Evolutionary conservation across 2,329 filamentous ascomycete species (phyloP).

Genomic region (Sporothrix pseudoabietina): DNA sequence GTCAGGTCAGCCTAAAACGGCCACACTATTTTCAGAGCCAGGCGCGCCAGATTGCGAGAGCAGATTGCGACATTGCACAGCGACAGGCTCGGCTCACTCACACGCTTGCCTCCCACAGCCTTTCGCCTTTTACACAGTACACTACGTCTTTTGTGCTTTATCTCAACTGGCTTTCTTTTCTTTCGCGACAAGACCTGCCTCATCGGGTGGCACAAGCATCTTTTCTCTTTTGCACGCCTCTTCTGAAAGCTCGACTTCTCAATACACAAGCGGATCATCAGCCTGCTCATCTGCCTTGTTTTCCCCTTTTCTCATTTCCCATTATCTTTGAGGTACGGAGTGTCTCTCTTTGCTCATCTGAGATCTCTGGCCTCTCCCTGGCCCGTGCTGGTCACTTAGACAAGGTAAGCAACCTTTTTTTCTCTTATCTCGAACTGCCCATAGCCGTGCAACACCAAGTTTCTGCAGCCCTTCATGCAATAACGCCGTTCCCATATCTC

Average conservation of each 20-base stretch:
- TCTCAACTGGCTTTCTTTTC: background rate
- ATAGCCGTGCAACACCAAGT: slow-evolving; percentile 13
- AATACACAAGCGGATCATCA: background rate
- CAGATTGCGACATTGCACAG: slow-evolving; percentile 24
- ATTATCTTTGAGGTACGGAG: background rate
- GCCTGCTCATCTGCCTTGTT: background rate
- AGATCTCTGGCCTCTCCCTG: background rate
- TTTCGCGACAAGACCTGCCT: slow-evolving; percentile 16
- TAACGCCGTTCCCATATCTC: slow-evolving; percentile 16
- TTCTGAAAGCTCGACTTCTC: background rate
- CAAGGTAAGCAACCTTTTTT: slow-evolving; percentile 16
- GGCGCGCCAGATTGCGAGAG: slow-evolving; percentile 13
- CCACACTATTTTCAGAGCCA: background rate
- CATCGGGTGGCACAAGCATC: background rate
- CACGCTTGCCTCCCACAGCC: background rate
- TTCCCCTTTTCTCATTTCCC: background rate
- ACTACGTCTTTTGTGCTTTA: background rate
- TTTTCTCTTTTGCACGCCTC: background rate
- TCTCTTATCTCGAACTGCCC: slow-evolving; percentile 22
- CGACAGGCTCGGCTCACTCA: slow-evolving; percentile 6
- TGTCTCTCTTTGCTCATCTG: background rate
- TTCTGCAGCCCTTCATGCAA: slow-evolving; percentile 5
- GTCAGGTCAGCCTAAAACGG: slow-evolving; percentile 21
- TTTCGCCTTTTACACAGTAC: background rate
- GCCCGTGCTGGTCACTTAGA: slow-evolving; percentile 14